These are phyloP conservation scores for Boletus subcaerulescens DNA, from an alignment of 768 basidiomycete genomes.

Conservation along the genomic window DNA sequence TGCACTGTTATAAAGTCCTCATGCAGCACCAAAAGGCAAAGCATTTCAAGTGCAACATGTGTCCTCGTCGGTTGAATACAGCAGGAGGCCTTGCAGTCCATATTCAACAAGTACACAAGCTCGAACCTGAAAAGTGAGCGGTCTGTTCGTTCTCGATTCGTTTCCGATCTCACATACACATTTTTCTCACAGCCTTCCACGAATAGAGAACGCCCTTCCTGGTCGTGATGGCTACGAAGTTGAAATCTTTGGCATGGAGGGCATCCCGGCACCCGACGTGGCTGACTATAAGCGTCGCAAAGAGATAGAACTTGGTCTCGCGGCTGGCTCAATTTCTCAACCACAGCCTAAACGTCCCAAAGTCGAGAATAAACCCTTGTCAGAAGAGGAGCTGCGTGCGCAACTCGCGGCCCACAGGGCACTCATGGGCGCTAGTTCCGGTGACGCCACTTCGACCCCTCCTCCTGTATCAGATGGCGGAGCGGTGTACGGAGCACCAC, in stretches of 20 bases:
- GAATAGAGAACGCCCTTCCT: slow-evolving; percentile 94
- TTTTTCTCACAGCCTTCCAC: slow-evolving; percentile 52
- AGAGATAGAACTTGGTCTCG: slow-evolving; percentile 88
- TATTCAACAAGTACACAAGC: slow-evolving; percentile 97
- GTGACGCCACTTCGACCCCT: slow-evolving; percentile 30
- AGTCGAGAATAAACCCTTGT: slow-evolving; percentile 70
- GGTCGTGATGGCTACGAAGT: slow-evolving; percentile 97
- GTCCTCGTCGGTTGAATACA: slow-evolving; percentile 92
- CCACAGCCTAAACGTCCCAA: slow-evolving; percentile 81
- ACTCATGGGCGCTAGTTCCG: slow-evolving; percentile 70
- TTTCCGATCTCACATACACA: slow-evolving; percentile 11
- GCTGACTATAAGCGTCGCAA: slow-evolving; percentile 96
- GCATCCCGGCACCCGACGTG: slow-evolving; percentile 90
- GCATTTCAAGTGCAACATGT: slow-evolving; percentile 97
- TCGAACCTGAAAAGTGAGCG: slow-evolving; percentile 78
- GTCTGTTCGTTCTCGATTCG: background rate
- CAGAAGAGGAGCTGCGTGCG: slow-evolving; percentile 79
- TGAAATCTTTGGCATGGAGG: slow-evolving; percentile 99
- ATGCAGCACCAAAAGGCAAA: slow-evolving; percentile 99
- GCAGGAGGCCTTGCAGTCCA: slow-evolving; percentile 98
- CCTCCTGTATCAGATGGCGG: slow-evolving; percentile 37
- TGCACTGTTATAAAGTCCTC: slow-evolving; percentile 55
- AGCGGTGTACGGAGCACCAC: slow-evolving; percentile 70
- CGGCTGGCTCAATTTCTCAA: slow-evolving; percentile 77
- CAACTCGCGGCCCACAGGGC: slow-evolving; percentile 89